Evolutionary conservation across 345 rosid genomes (phyloP).

Genomic region (Balakata baccata): DNA sequence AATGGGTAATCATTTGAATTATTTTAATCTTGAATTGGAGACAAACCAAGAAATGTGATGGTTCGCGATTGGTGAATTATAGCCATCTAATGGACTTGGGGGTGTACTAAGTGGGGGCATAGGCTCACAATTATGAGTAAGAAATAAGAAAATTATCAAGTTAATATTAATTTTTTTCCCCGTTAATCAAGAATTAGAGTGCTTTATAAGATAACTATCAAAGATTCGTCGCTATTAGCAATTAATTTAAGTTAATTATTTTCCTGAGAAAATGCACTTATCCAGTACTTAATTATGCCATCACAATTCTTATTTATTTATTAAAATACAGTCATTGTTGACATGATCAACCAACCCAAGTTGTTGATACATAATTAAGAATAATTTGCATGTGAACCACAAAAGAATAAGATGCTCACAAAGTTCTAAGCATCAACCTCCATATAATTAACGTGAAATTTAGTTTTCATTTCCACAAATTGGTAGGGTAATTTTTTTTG

Average conservation of each 20-base stretch:
- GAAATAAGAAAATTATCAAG: too few species aligned
- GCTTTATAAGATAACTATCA: not conserved
- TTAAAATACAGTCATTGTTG: too few species aligned
- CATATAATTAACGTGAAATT: not conserved
- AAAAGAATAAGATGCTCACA: not conserved
- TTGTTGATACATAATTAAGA: not conserved
- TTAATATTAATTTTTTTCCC: not conserved
- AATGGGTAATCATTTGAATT: too few species aligned
- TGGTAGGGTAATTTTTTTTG: too few species aligned
- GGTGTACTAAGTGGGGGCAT: too few species aligned
- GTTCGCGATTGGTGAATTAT: not conserved
- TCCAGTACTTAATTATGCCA: not conserved
- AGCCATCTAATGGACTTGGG: not conserved
- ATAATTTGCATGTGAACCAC: constrained; percentile 8
- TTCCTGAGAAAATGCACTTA: not conserved
- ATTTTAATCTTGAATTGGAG: constrained; percentile 1
- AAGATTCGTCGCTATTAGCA: too few species aligned
- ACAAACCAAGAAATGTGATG: too few species aligned
- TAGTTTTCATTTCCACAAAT: not conserved
- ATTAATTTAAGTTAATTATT: too few species aligned
- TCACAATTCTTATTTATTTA: not conserved
- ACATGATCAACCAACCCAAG: not conserved
- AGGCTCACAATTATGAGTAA: too few species aligned
- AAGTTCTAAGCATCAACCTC: not conserved
- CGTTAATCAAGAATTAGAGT: not conserved